phyloP scores from a whole-genome alignment of 2,329 filamentous ascomycete genomes.

The Thielaviopsis populi region DNA sequence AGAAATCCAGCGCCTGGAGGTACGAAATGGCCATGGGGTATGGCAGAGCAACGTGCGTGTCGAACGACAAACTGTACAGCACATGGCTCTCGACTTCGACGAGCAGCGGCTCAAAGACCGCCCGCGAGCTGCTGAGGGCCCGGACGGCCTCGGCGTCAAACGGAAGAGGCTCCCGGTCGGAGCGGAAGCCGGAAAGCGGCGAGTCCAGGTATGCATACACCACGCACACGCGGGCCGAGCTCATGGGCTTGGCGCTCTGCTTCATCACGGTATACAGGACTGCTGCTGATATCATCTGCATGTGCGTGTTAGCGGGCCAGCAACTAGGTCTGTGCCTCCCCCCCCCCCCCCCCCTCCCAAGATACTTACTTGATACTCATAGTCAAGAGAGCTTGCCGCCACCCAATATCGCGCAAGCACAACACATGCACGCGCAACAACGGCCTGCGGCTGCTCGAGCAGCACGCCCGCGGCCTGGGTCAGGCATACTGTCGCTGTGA shows the following conservation, averaged over 20 bases:
- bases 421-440: conserved; percentile 73
- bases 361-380: conserved; percentile 39
- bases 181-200: conserved; percentile 35
- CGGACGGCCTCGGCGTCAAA: conserved; percentile 44
- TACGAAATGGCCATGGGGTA: conserved; percentile 83
- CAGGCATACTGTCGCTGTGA: conserved; percentile 55
- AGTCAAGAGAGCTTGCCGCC: conserved; percentile 37
- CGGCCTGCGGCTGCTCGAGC: conserved; percentile 68
- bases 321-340: too few species aligned
- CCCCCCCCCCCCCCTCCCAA: too few species aligned
- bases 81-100: conserved; percentile 64
- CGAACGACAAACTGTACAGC: conserved; percentile 61
- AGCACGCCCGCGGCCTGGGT: conserved; percentile 69
- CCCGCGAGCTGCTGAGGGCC: conserved; percentile 59
- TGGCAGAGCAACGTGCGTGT: conserved; percentile 72
- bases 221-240: conserved; percentile 36
- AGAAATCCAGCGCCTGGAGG: conserved; percentile 69
- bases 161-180: conserved; percentile 20
- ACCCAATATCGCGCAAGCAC: conserved; percentile 71
- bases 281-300: conserved; percentile 12
- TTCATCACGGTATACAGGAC: conserved; percentile 14
- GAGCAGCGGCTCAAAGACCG: conserved; percentile 46
- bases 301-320: background rate
- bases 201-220: conserved; percentile 72
- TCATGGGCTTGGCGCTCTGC: conserved; percentile 2